Evolutionary conservation across 2,329 filamentous ascomycete species (phyloP).

Genomic region (Plenodomus biglobosus): DNA sequence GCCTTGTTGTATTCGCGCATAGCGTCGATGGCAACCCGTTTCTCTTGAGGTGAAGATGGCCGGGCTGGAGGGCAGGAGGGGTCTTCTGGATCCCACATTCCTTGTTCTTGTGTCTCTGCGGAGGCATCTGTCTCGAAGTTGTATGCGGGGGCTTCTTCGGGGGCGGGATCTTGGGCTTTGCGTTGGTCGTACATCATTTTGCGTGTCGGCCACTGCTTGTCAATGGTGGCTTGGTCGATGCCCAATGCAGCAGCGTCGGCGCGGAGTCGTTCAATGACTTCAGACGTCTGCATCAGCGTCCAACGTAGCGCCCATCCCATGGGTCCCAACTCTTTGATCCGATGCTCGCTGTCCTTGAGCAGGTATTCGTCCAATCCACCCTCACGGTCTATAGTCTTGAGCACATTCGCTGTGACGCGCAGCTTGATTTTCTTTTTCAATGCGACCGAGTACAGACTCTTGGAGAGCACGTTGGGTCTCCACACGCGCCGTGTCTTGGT

Average conservation of each 20-base stretch:
- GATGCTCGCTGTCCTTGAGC: conserved; percentile 72
- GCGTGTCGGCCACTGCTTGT: conserved; percentile 35
- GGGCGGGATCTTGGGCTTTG: conserved; percentile 12
- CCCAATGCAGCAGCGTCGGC: conserved; percentile 67
- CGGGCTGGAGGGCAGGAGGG: not conserved
- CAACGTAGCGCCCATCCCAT: conserved; percentile 89
- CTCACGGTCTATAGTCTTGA: conserved; percentile 70
- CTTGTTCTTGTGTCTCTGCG: conserved; percentile 9
- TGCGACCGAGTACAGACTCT: conserved; percentile 65
- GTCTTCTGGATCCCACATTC: conserved; percentile 15
- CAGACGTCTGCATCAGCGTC: conserved; percentile 79
- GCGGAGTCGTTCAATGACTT: conserved; percentile 66
- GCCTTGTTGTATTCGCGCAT: conserved; percentile 19
- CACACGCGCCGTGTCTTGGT: conserved; percentile 72
- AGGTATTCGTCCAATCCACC: conserved; percentile 93
- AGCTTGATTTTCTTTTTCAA: conserved; percentile 66
- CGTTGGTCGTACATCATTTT: conserved; percentile 18
- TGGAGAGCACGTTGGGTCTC: conserved; percentile 71
- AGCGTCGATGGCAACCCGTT: conserved; percentile 5
- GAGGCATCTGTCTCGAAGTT: conserved; percentile 6
- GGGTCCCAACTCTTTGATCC: conserved; percentile 84
- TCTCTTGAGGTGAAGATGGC: conserved; percentile 4
- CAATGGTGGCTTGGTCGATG: conserved; percentile 53
- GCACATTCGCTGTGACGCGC: conserved; percentile 68
- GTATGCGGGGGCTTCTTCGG: not conserved